Evolutionary conservation across 345 rosid genomes (phyloP), one percentile per base, ranked within the genome.

Genomic region (Aquilaria sinensis): DNA sequence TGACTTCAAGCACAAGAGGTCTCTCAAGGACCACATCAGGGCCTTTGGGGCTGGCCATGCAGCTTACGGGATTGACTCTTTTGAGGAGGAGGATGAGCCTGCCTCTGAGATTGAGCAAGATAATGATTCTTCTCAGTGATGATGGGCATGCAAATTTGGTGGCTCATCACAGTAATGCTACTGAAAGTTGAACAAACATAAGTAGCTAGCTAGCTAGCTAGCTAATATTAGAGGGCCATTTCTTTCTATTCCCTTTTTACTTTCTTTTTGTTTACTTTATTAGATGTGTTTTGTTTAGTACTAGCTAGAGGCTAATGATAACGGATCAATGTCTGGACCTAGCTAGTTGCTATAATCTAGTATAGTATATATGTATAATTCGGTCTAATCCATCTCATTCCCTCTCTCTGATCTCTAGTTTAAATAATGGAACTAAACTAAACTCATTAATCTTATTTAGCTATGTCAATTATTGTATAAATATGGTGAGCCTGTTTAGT

Each of bases 1-100:
- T 32, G 97, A 90, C 70, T 94, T 94, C 70, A 94, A 90, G 80
- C 99, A 94, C 74, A 94, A 90, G 65, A 81, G 99, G 63, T 94
- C 99, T 12, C 86, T 94, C 16, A 90, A 90, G 66, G 99, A 94
- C 74, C 99, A 94, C 37, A 81, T 94, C 29, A 84, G 74, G 70
- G 92, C 99, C 3, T 94, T 90, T 48, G 99, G 99, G 15, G 55
- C 70, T 53, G 93, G 93, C 56, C 99, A 94, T 75, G 78, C 88
- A 3, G 85, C 95, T 71, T 77, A 64, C 66, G 95, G 85, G 12
- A 78, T 80, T 70, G 90, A 81, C 57, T 55, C 65, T 54, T 80
- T 86, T 72, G 92, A 84, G 54, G 87, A 84, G 51, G 90, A 84
- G 9, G 92, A 90, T 12, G 96, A 83, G 31, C 80, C 83, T 1